A percentile compares a stretch with the other conserved stretches of the same genome.
Conservation (phyloP, 1,139 yeast species). For the Diutina ranongensis region DNA sequence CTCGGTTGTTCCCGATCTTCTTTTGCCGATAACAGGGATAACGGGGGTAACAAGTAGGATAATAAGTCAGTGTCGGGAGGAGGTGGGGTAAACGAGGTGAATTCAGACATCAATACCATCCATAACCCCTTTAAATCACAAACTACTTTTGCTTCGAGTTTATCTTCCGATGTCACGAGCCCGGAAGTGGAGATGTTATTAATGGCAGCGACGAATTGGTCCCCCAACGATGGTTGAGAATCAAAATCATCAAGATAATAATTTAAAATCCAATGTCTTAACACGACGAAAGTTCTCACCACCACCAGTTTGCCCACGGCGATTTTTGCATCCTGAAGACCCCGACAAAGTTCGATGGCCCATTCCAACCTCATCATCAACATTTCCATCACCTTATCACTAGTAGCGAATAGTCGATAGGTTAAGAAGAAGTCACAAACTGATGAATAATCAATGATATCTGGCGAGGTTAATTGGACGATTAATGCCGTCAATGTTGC, state of each 20-base stretch:
- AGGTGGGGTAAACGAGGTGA: not conserved
- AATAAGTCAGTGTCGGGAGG: not conserved
- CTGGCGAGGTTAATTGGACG: conserved; percentile 70
- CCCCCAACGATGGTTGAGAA: conserved; percentile 33
- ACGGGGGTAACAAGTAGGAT: not conserved
- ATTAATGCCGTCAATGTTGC: conserved; percentile 44
- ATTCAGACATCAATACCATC: conserved; percentile 13
- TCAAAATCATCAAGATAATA: conserved; percentile 64
- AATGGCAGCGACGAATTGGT: conserved; percentile 33
- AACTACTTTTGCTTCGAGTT: conserved; percentile 30
- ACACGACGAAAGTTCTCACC: conserved; percentile 76
- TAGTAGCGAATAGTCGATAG: conserved; percentile 57
- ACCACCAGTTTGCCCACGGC: conserved; percentile 49
- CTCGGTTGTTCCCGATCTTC: conserved; percentile 23
- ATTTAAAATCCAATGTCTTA: conserved; percentile 83
- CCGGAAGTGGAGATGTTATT: conserved; percentile 33
- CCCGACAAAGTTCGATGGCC: conserved; percentile 45
- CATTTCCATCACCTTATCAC: conserved; percentile 46
- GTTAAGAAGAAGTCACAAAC: conserved; percentile 81
- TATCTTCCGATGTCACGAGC: conserved; percentile 14
- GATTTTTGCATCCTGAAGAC: conserved; percentile 21
- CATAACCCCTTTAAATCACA: conserved; percentile 36
- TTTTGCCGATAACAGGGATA: not conserved
- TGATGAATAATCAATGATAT: conserved; percentile 64
- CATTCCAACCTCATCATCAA: conserved; percentile 59